Base-by-base conservation (phyloP, 768 basidiomycete species). In the Rhodotorula toruloides region DNA sequence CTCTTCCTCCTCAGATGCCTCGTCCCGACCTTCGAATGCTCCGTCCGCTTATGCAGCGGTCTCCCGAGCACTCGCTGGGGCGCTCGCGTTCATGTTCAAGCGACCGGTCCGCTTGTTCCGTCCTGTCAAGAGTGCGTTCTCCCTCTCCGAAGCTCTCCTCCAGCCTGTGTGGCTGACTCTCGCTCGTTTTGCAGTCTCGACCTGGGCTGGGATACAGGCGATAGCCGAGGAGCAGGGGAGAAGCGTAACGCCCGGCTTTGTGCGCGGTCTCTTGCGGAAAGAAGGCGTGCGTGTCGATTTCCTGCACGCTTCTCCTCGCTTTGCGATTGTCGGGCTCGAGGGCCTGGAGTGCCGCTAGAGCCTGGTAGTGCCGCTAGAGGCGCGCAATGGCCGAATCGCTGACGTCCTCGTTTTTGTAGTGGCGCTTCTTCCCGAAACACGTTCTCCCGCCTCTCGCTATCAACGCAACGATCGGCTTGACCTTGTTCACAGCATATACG, bases 391-490 rank as follows among this genome's bases (percentile, higher is more conserved):
- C n/a, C n/a, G n/a, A n/a, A n/a, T n/a, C n/a, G n/a, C n/a, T n/a
- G n/a, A n/a, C n/a, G n/a, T n/a, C n/a, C n/a, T n/a, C n/a, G n/a
- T n/a, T n/a, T n/a, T 14, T 25, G 31, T 58, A 71, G 61, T 68
- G 66, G 66, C 47, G 61, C 34, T 72, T 72, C 63, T 34, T 72
- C 22, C 71, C 71, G 2, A 34, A 46, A 12, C 67, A 68, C 34
- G 22, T 72, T 43, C 58, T 73, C 2, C 68, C 67, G 6, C 74
- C 74, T 0, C 32, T 73, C 16, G 36, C 70, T 17, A 59, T 72
- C 57, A 75, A 75, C 59, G 54, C 69, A 5, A 16, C 55, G 25
- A 65, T 75, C 54, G 74, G 74, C 4, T 55, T 75, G 34, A 72
- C 68, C 4, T 63, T 75, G 3, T 75, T 75, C 59, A 56, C 63